Conservation (phyloP, 139 green algal genomes). For the Gonium pectorale region DNA sequence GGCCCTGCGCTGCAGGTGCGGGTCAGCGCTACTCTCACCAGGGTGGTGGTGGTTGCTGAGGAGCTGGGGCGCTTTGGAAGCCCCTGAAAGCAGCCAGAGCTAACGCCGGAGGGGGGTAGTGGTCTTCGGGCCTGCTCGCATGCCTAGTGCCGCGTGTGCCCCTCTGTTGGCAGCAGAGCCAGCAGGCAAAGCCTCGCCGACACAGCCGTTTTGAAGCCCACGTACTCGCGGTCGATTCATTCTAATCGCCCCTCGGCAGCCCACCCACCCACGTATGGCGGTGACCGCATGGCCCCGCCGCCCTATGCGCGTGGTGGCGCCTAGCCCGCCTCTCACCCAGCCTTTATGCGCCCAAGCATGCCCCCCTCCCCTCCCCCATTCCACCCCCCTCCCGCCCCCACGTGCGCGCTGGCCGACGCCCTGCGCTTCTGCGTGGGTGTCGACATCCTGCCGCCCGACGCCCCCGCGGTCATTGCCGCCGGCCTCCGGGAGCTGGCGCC, state of each 20-base stretch:
- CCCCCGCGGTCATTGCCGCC: neutral
- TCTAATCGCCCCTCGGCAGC: no score
- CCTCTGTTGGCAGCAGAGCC: no score
- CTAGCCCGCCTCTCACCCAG: neutral
- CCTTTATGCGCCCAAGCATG: neutral
- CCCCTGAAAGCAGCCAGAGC: no score
- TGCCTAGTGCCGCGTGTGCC: no score
- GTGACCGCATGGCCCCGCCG: neutral
- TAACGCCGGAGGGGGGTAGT: no score
- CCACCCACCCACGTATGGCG: no score
- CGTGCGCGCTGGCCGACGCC: neutral
- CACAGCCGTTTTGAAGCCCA: no score
- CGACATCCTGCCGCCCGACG: neutral
- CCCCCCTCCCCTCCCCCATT: neutral
- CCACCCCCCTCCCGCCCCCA: neutral
- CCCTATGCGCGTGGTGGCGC: neutral
- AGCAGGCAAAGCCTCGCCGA: no score
- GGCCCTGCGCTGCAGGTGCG: neutral
- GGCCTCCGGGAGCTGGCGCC: slow-evolving; percentile 1
- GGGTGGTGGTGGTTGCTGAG: neutral
- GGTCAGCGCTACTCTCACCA: neutral
- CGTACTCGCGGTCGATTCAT: no score
- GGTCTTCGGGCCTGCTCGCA: no score
- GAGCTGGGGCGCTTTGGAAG: neutral
- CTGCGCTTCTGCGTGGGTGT: neutral